Percentiles rank a stretch among this genome's conserved stretches.
These are phyloP conservation scores for Naganishia vaughanmartiniae DNA, from an alignment of 768 basidiomycete genomes.

Conservation along the genomic window DNA sequence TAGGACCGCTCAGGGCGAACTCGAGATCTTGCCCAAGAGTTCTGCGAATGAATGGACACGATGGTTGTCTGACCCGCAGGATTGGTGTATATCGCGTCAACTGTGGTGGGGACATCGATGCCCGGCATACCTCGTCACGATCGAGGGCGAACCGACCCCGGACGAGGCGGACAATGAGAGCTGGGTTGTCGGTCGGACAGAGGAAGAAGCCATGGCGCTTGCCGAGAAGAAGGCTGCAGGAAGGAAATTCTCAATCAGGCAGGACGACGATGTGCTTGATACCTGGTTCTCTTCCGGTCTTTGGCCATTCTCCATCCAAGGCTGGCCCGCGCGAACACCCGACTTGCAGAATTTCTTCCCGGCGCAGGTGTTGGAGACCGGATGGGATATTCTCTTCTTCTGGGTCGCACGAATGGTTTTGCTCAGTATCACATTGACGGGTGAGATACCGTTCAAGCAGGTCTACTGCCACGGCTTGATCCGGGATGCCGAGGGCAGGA, in stretches of 20 bases:
- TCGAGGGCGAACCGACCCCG: constrained; percentile 69
- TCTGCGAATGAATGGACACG: constrained; percentile 94
- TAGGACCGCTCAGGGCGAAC: constrained; percentile 85
- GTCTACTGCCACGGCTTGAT: constrained; percentile 98
- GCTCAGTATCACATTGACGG: constrained; percentile 84
- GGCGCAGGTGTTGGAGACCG: constrained; percentile 85
- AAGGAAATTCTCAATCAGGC: constrained; percentile 69
- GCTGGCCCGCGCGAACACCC: constrained; percentile 91
- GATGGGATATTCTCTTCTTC: constrained; percentile 99
- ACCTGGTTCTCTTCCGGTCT: constrained; percentile 98
- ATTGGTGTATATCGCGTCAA: constrained; percentile 99
- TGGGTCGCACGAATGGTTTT: constrained; percentile 99
- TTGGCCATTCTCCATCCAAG: constrained; percentile 97
- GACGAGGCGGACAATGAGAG: constrained; percentile 66
- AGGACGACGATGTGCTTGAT: constrained; percentile 96
- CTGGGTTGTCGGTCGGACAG: constrained; percentile 88
- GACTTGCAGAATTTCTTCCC: constrained; percentile 85
- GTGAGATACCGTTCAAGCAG: constrained; percentile 86
- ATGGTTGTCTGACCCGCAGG: constrained; percentile 92
- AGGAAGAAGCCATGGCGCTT: constrained; percentile 75
- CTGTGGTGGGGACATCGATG: constrained; percentile 99
- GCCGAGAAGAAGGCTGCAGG: constrained; percentile 65
- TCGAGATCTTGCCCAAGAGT: constrained; percentile 73
- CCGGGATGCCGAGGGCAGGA: constrained; percentile 95
- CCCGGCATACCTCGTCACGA: constrained; percentile 86